A percentile compares a stretch with the other conserved stretches of the same genome.
Evolutionary conservation across 305 asterid genomes (phyloP).

Genomic region (Fraxinus ornus): DNA sequence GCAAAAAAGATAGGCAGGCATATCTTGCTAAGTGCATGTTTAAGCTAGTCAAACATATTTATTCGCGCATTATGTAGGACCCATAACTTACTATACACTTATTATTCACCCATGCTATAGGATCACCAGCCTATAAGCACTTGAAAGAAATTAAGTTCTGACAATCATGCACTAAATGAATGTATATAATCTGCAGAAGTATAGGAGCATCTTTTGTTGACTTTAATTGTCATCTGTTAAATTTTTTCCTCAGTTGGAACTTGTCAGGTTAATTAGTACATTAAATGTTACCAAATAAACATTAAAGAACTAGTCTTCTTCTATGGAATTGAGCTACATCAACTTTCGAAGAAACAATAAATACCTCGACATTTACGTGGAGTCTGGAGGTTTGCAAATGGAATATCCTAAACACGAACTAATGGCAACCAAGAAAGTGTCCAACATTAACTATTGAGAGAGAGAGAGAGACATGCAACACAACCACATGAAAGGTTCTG

Average conservation of each 20-base stretch:
- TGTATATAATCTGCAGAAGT: background rate
- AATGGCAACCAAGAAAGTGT: background rate
- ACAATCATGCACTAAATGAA: background rate
- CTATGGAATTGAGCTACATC: background rate
- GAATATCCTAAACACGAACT: background rate
- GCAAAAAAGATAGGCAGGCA: background rate
- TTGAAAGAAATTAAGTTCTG: background rate
- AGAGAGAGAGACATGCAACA: background rate
- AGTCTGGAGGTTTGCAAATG: background rate
- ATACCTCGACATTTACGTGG: background rate
- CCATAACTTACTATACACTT: too few relatives aligned
- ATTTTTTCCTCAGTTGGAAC: background rate
- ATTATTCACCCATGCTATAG: too few relatives aligned
- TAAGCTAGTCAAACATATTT: too few relatives aligned
- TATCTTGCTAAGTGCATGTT: background rate
- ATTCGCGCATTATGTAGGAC: too few relatives aligned
- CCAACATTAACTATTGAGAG: background rate
- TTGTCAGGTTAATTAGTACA: background rate
- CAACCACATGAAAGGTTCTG: background rate
- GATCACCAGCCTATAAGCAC: background rate
- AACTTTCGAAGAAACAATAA: background rate
- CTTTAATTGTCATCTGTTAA: conserved; percentile 1
- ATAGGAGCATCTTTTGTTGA: background rate
- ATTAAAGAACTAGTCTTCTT: background rate
- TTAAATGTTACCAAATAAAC: background rate